phyloP scores from a whole-genome alignment of 2,329 filamentous ascomycete species.

The Aureobasidium sp. region DNA sequence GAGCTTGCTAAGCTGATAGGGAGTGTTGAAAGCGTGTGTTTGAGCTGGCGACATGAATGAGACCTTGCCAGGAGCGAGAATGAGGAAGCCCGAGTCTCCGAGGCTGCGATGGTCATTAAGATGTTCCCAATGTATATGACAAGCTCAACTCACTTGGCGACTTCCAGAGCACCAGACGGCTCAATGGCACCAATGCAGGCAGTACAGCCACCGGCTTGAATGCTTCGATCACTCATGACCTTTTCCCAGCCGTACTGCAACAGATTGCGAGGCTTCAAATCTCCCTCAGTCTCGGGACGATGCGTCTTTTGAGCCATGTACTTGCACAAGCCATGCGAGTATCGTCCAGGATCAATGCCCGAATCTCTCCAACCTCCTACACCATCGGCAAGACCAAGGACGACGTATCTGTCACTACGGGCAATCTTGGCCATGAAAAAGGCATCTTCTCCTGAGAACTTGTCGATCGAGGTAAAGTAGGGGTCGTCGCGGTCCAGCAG shows the following conservation, averaged over 20 bases:
- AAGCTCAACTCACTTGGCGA: constrained; percentile 60
- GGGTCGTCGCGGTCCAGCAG: constrained; percentile 41
- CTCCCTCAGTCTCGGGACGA: constrained; percentile 50
- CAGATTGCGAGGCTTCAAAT: constrained; percentile 53
- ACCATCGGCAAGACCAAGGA: constrained; percentile 86
- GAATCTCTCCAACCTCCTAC: constrained; percentile 94
- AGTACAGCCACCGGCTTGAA: constrained; percentile 82
- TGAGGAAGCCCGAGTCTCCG: constrained; percentile 88
- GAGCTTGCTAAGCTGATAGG: constrained; percentile 86
- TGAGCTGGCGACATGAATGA: constrained; percentile 77
- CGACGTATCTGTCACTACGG: constrained; percentile 59
- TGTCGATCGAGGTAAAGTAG: constrained; percentile 36
- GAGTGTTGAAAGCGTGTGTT: constrained; percentile 96
- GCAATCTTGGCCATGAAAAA: constrained; percentile 83
- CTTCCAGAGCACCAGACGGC: constrained; percentile 67
- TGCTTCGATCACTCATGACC: constrained; percentile 64
- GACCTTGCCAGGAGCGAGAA: constrained; percentile 78
- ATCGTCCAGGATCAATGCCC: constrained; percentile 88
- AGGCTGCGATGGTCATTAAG: constrained; percentile 40
- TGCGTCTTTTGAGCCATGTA: constrained; percentile 67
- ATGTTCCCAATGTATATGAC: not conserved
- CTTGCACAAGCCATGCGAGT: constrained; percentile 87
- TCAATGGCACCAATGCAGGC: constrained; percentile 78
- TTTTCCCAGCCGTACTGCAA: constrained; percentile 81
- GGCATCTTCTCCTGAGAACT: constrained; percentile 85